Evolutionary conservation across 1,284 basidiomycete species (phyloP).

Genomic region (Leccinum griseonigrum): DNA sequence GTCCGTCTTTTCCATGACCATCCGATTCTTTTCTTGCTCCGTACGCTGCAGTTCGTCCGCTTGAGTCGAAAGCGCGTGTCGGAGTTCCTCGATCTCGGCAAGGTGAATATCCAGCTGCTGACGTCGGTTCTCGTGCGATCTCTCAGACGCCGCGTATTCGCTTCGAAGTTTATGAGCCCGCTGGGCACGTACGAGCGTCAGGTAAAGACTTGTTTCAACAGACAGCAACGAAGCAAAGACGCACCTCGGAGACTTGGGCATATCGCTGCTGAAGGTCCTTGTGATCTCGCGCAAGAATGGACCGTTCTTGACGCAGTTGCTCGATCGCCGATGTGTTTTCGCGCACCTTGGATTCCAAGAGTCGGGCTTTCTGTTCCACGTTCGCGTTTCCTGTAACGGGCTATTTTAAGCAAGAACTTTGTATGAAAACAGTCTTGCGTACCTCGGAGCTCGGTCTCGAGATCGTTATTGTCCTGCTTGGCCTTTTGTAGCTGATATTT

Average conservation of each 20-base stretch:
- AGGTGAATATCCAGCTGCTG: conserved; percentile 69
- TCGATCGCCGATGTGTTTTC: conserved; percentile 70
- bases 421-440: conserved; percentile 1
- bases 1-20: conserved; percentile 60
- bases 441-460: conserved; percentile 70
- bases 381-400: conserved; percentile 48
- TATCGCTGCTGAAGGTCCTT: conserved; percentile 68
- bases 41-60: conserved; percentile 61
- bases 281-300: conserved; percentile 61
- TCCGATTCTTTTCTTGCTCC: conserved; percentile 57
- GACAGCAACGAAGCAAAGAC: conserved; percentile 15
- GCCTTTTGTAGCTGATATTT: conserved; percentile 61
- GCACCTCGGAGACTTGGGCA: conserved; percentile 62
- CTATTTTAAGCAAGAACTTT: conserved; percentile 10
- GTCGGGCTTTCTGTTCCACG: conserved; percentile 65
- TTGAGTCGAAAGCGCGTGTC: conserved; percentile 58
- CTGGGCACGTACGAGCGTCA: conserved; percentile 31
- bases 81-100: conserved; percentile 71
- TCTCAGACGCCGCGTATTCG: conserved; percentile 57
- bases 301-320: conserved; percentile 69
- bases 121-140: conserved; percentile 67
- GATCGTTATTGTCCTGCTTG: conserved; percentile 66
- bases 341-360: conserved; percentile 59
- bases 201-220: neutral
- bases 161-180: conserved; percentile 59